These are phyloP conservation scores for Daldinia vernicosa DNA, from an alignment of 495 filamentous ascomycete genomes.

Conservation along the genomic window DNA sequence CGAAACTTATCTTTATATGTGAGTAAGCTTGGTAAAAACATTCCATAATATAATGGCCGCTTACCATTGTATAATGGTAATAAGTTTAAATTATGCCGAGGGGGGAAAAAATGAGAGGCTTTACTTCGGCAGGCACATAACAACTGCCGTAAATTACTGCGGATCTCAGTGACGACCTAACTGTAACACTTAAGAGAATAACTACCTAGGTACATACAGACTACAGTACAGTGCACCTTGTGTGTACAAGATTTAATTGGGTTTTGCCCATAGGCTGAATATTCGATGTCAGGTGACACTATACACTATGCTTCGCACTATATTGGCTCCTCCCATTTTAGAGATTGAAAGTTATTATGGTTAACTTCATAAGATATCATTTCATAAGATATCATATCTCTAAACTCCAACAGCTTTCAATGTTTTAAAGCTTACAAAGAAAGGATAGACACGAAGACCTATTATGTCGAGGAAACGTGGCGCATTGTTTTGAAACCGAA, in stretches of 20 bases:
- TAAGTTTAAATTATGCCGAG: not conserved
- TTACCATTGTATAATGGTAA: not conserved
- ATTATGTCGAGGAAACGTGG: not conserved
- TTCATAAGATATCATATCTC: conserved; percentile 1
- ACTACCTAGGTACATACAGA: not conserved
- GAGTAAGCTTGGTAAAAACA: not conserved
- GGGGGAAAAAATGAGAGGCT: not conserved
- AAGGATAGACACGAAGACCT: not conserved
- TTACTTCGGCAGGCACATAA: not conserved
- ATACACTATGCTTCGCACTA: conserved; percentile 20
- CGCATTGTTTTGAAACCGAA: not conserved
- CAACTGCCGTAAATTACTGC: not conserved
- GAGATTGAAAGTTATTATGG: not conserved
- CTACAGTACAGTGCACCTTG: conserved; percentile 3
- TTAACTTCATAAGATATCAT: conserved; percentile 1
- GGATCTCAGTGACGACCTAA: conserved; percentile 3
- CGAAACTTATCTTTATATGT: not conserved
- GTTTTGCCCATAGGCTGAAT: conserved; percentile 27
- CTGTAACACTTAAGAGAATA: not conserved
- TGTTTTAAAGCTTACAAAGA: not conserved
- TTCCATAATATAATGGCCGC: too few species aligned
- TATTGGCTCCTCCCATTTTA: not conserved
- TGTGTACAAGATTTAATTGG: conserved; percentile 8
- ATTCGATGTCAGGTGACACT: not conserved
- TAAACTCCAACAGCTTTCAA: not conserved